Conservation (phyloP, 371 early-diverging fungal species). For the Mucor circinelloides region DNA sequence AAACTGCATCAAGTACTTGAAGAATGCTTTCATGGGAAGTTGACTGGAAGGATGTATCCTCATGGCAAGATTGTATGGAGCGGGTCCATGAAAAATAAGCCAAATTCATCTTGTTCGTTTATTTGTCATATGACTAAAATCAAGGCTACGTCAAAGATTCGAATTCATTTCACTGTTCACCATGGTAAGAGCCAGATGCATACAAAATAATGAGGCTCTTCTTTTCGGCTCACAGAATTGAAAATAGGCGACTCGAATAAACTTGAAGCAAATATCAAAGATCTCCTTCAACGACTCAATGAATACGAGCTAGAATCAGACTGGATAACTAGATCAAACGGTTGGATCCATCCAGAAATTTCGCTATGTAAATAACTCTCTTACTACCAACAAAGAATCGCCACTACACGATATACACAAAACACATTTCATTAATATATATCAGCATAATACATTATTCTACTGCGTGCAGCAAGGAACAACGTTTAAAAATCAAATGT, state of each 20-base stretch:
- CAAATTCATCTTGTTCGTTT: neutral
- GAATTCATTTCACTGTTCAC: constrained; percentile 10
- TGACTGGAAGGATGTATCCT: constrained; percentile 26
- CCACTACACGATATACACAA: neutral
- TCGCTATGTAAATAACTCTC: neutral
- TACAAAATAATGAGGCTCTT: neutral
- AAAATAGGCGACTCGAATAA: neutral
- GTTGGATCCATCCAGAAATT: constrained; percentile 22
- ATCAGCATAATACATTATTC: neutral
- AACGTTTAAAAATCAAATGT: neutral
- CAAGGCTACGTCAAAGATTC: constrained; percentile 4
- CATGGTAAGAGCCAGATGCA: constrained; percentile 1
- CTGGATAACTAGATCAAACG: constrained; percentile 24
- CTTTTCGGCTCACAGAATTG: neutral
- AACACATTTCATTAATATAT: neutral
- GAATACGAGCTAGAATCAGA: constrained; percentile 27
- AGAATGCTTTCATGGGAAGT: constrained; percentile 26
- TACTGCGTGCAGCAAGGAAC: neutral
- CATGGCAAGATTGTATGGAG: constrained; percentile 26
- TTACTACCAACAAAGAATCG: neutral
- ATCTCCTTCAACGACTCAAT: constrained; percentile 19
- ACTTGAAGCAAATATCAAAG: constrained; percentile 11
- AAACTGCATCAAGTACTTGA: constrained; percentile 32
- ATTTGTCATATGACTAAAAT: constrained; percentile 22
- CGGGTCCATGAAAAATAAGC: constrained; percentile 15